Conservation (phyloP, 2,329 filamentous ascomycete genomes). For the Arachnomyces sp. region DNA sequence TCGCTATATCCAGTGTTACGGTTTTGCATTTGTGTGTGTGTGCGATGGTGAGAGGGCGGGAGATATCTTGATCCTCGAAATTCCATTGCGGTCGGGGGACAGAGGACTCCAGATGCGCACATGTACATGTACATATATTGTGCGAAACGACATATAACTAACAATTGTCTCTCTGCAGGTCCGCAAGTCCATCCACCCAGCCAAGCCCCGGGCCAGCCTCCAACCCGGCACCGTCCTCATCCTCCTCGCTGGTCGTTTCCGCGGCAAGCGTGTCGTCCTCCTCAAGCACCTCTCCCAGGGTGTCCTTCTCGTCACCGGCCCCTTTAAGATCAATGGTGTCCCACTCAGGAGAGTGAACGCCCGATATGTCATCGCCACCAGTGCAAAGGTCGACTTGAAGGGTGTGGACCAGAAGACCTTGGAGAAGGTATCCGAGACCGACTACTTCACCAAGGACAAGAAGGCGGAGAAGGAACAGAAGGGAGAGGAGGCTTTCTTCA, state of each 20-base stretch:
- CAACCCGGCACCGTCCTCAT: conserved; percentile 95
- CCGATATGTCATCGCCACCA: conserved; percentile 44
- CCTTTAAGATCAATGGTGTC: conserved; percentile 99
- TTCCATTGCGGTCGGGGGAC: background rate
- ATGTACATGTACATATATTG: background rate
- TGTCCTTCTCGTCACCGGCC: conserved; percentile 96
- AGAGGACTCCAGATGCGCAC: background rate
- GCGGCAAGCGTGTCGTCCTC: conserved; percentile 98
- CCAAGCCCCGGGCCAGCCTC: conserved; percentile 80
- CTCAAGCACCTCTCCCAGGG: conserved; percentile 96
- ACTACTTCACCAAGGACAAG: conserved; percentile 98
- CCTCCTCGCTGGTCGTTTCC: conserved; percentile 98
- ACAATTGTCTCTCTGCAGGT: conserved; percentile 50
- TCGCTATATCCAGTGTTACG: too few relatives aligned
- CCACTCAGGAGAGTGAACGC: conserved; percentile 69
- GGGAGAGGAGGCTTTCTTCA: conserved; percentile 99
- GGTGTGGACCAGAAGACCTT: conserved; percentile 64
- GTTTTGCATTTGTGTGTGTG: background rate
- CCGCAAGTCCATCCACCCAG: conserved; percentile 86
- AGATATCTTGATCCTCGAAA: background rate
- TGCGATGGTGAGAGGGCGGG: background rate
- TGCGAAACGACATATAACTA: conserved; percentile 10
- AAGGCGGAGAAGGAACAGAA: conserved; percentile 63
- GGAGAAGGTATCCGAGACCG: conserved; percentile 78
- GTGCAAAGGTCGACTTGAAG: conserved; percentile 50